A percentile compares a stretch with the other conserved stretches of the same genome.
phyloP scores from a whole-genome alignment of 768 basidiomycete genomes.

The Mycena galericulata region DNA sequence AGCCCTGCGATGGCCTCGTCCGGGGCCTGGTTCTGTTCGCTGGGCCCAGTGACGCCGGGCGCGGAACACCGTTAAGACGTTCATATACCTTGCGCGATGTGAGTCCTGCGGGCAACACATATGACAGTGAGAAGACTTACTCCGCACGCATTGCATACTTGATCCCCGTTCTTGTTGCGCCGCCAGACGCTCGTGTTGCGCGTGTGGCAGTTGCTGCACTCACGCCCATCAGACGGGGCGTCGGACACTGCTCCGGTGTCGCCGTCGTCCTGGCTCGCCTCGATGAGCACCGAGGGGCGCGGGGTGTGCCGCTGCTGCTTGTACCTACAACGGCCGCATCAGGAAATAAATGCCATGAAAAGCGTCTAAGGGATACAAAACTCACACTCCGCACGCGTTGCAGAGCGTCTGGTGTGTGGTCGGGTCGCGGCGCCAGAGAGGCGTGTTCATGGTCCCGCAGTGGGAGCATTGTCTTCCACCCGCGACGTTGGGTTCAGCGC shows the following conservation, averaged over 20 bases:
- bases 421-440: slow-evolving; percentile 30
- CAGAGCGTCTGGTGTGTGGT: slow-evolving; percentile 14
- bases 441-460: slow-evolving; percentile 15
- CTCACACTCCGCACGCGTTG: background rate
- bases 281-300: slow-evolving; percentile 27
- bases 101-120: too few species aligned
- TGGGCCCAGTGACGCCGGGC: too few species aligned
- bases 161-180: slow-evolving; percentile 20
- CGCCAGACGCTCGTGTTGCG: slow-evolving; percentile 29
- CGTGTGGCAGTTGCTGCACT: slow-evolving; percentile 26
- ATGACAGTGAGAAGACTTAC: too few species aligned
- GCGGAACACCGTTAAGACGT: too few species aligned
- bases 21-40: too few species aligned
- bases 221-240: background rate
- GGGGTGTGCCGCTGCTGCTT: slow-evolving; percentile 22
- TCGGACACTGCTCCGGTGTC: background rate
- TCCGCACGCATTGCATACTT: slow-evolving; percentile 29
- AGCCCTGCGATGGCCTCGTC: too few species aligned
- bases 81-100: too few species aligned
- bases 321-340: background rate
- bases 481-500: background rate
- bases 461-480: slow-evolving; percentile 18
- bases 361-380: background rate
- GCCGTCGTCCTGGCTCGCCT: slow-evolving; percentile 5
- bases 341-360: background rate